A percentile compares a stretch with the other conserved stretches of the same genome.
These are phyloP conservation scores for Mortierella sp. DNA, from an alignment of 371 early-diverging fungal species.

Conservation along the genomic window DNA sequence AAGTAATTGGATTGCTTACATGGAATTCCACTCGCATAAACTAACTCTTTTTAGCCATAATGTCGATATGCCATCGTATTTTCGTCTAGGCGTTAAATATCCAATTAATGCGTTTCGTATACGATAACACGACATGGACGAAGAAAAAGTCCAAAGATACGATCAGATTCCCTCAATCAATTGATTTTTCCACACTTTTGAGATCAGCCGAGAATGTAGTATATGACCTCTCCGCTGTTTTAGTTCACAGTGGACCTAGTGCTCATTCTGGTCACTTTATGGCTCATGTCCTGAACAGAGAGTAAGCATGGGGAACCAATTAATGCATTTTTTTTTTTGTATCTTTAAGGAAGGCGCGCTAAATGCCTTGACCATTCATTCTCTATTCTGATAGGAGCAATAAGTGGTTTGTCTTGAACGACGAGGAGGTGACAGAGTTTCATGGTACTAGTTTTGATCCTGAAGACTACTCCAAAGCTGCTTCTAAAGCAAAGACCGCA, in stretches of 20 bases:
- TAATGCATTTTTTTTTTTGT: neutral
- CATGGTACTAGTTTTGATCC: constrained; percentile 42
- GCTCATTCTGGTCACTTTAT: constrained; percentile 62
- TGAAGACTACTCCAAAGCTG: constrained; percentile 23
- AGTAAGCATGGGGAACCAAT: constrained; percentile 13
- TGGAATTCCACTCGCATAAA: neutral
- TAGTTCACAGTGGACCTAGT: constrained; percentile 60
- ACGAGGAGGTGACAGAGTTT: constrained; percentile 56
- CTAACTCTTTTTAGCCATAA: neutral
- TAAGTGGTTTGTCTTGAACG: constrained; percentile 60
- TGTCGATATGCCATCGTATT: neutral
- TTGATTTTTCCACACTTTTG: constrained; percentile 42
- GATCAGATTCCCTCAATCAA: constrained; percentile 48
- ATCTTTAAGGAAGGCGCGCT: neutral
- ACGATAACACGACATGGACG: constrained; percentile 49
- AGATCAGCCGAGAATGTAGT: constrained; percentile 12
- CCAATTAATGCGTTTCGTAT: constrained; percentile 61
- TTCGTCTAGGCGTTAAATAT: constrained; percentile 56
- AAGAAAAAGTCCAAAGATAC: constrained; percentile 58
- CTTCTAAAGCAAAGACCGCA: constrained; percentile 17
- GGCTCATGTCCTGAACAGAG: constrained; percentile 47
- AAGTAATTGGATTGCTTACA: neutral
- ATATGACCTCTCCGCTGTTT: constrained; percentile 60
- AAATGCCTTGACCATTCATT: neutral
- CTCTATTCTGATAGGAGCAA: constrained; percentile 13